Evolutionary conservation across 306 rosid species (phyloP), one percentile per base, ranked within the genome.

Genomic region (Potentilla sterilis): DNA sequence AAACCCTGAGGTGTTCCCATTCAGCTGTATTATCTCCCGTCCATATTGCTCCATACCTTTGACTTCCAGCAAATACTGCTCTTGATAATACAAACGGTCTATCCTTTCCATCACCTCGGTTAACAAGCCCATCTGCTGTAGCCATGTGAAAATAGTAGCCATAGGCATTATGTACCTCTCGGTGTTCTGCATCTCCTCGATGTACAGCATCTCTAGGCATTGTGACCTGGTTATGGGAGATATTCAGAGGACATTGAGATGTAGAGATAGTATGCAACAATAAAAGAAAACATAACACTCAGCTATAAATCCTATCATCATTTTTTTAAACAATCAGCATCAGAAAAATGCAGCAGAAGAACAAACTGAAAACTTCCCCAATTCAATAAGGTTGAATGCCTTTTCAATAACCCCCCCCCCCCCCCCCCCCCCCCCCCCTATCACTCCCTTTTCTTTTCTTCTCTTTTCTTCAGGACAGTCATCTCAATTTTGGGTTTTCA

Each of bases 61-160:
- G 99, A 77, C 81, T 92, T 82, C 99, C 99, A 35, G 99, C 92
- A 84, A 92, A 95, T 43, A 90, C 37, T 74, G 99, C 97, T 82
- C 99, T 87, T 4, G 98, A 85, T 81, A 95, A 81, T 69, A 95
- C 99, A 80, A 95, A 95, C 49, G 99, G 97, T 70, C 97, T 88
- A 79, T 92, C 99, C 43, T 84, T 88, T 68, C 97, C 93, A 75
- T 89, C 87, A 76, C 96, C 97, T 77, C 99, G 92, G 82, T 89
- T 88, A 78, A 92, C 40, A 76, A 95, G 90, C 74, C 99, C 98
- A 4, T 89, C 87, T 67, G 96, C 58, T 43, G 99, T 90, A 44
- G 97, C 97, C 99, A 92, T 92, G 87, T 95, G 99, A 79, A 95
- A 92, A 83, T 95, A 95, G 82, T 92, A 90, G 24, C 99, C 99